These are phyloP conservation scores for Amylostereum chailletii DNA, from an alignment of 1,284 basidiomycete species.

Conservation along the genomic window DNA sequence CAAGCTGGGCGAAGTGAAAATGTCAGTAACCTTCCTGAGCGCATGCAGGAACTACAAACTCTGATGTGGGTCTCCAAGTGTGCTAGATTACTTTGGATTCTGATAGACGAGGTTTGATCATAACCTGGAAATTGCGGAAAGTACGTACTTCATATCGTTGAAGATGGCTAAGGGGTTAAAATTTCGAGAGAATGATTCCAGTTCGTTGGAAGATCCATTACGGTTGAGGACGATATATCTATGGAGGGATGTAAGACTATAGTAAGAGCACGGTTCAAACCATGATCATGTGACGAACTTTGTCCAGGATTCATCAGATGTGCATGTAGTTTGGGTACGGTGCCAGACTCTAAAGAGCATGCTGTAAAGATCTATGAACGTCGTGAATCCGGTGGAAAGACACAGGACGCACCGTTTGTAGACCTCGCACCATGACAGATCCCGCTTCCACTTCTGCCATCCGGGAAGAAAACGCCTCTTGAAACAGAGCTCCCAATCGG, in stretches of 20 bases:
- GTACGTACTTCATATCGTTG: slow-evolving; percentile 61
- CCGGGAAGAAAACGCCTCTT: slow-evolving; percentile 60
- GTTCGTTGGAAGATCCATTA: slow-evolving; percentile 63
- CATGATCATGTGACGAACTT: slow-evolving; percentile 35
- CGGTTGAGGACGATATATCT: slow-evolving; percentile 70
- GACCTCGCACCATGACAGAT: slow-evolving; percentile 47
- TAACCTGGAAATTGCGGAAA: slow-evolving; percentile 1
- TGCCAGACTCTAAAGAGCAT: slow-evolving; percentile 56
- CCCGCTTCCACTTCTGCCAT: slow-evolving; percentile 62
- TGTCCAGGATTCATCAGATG: slow-evolving; percentile 75
- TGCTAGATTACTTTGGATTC: slow-evolving; percentile 53
- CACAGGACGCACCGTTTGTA: slow-evolving; percentile 45
- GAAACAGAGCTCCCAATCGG: slow-evolving; percentile 68
- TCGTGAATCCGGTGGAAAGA: slow-evolving; percentile 1
- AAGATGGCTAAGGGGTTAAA: slow-evolving; percentile 61
- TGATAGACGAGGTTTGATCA: slow-evolving; percentile 16
- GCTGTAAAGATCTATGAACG: slow-evolving; percentile 24
- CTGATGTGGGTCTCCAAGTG: slow-evolving; percentile 54
- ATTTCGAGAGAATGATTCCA: slow-evolving; percentile 54
- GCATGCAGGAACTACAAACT: slow-evolving; percentile 27
- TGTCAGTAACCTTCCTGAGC: not conserved
- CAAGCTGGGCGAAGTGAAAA: slow-evolving; percentile 31
- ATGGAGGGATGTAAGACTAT: slow-evolving; percentile 1
- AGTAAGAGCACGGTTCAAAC: not conserved
- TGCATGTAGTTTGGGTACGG: slow-evolving; percentile 55